Base-by-base conservation (phyloP, 2,329 filamentous ascomycete species). In the Fusarium poae region DNA sequence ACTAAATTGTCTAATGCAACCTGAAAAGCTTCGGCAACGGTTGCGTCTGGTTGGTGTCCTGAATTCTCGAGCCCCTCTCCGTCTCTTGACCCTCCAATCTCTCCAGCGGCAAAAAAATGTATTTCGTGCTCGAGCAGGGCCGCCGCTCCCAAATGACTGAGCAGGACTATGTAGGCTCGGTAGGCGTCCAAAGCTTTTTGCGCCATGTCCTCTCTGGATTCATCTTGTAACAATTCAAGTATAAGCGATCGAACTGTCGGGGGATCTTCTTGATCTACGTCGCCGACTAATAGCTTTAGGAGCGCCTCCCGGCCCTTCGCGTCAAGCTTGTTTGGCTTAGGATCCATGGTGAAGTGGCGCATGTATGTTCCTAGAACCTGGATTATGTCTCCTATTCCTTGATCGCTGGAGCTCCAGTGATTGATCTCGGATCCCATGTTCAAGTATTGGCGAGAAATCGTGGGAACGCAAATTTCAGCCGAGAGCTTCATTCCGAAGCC, bases 41-140 rank as follows among this genome's bases (percentile, higher is more conserved):
- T 42, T 21, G 45, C 21, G 20, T 57, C 56, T 35, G 52, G 34
- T 16, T 48, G 44, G 39, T 48, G 49, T 32, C 54, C 42, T 21
- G 43, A 29, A 30, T 48, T 32, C 42, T 27, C 34, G 20, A 40
- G 43, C 21, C 40, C 45, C 25, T 37, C 30, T 20, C 46, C 58
- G 55, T 30, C 32, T 23, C 34, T 21, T 34, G 54, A 32, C 13
- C 32, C 15, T 21, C 65, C 35, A 32, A 62, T 48, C 20, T 57
- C 57, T 40, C 34, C 32, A 51, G 32, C 11, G 54, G 57, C 21
- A 15, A 68, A 67, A 21, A 58, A 51, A 30, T 58, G 73, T 72
- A 75, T 75, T 67, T 79, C 77, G 46, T 74, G 75, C 72, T 74
- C 74, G 16, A 80, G 62, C 27, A 73, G 77, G 37, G 76, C 65